Evolutionary conservation across 306 rosid species (phyloP).

Genomic region (Fragaria ananassa): DNA sequence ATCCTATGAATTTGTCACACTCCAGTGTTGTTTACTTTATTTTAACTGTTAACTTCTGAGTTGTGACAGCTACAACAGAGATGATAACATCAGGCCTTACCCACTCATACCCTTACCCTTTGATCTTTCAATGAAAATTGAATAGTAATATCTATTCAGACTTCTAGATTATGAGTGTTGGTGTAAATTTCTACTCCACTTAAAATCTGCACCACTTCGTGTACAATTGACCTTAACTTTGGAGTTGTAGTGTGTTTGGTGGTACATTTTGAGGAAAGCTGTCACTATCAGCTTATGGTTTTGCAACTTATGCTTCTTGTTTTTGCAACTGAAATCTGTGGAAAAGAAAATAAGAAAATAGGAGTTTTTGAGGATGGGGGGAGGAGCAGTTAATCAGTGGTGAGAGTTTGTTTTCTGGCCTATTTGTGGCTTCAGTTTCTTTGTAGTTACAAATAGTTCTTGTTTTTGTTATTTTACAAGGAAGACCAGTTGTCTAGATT

Average conservation of each 20-base stretch:
- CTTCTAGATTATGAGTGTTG: not conserved
- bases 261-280: not conserved
- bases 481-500: not conserved
- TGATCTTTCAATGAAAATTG: not conserved
- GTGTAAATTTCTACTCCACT: not conserved
- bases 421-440: not conserved
- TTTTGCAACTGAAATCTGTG: not conserved
- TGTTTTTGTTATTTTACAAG: not conserved
- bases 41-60: not conserved
- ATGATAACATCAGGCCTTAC: not conserved
- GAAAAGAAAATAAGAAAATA: not conserved
- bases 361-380: not conserved
- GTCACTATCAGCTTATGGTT: not conserved
- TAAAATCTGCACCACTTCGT: not conserved
- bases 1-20: not conserved
- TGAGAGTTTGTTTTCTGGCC: not conserved
- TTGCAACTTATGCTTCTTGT: not conserved
- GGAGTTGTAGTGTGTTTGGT: not conserved
- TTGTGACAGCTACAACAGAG: not conserved
- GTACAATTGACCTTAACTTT: not conserved
- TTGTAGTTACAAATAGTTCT: not conserved
- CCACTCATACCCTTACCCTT: too few relatives aligned
- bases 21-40: not conserved
- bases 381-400: not conserved
- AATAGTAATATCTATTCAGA: not conserved